Evolutionary conservation across 2,329 filamentous ascomycete genomes (phyloP).

Genomic region (Pseudopyrenochaeta lycopersici): DNA sequence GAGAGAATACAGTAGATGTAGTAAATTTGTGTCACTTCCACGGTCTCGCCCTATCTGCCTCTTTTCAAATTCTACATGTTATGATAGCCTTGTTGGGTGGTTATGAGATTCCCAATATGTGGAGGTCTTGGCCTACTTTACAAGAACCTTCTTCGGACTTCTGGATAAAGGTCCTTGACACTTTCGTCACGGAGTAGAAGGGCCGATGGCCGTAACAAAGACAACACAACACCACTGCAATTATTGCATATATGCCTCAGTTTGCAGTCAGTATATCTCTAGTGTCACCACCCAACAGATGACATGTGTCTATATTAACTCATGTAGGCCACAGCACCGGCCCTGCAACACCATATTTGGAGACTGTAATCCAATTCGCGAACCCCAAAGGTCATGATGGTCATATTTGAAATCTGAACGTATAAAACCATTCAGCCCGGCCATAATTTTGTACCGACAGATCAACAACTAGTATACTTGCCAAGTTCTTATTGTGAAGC

Average conservation of each 20-base stretch:
- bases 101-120: slow-evolving; percentile 1
- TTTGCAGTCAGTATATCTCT: too few relatives aligned
- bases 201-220: slow-evolving; percentile 1
- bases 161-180: too few relatives aligned
- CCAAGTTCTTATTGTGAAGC: slow-evolving; percentile 18
- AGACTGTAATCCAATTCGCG: too few relatives aligned
- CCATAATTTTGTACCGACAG: not conserved
- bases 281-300: too few relatives aligned
- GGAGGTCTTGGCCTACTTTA: slow-evolving; percentile 13
- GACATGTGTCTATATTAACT: too few relatives aligned
- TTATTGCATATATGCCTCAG: not conserved
- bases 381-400: too few relatives aligned
- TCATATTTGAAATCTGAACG: too few relatives aligned
- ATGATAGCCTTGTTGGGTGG: not conserved
- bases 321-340: too few relatives aligned
- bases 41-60: not conserved
- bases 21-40: too few relatives aligned
- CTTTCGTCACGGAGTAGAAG: slow-evolving; percentile 6
- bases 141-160: not conserved
- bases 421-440: too few relatives aligned
- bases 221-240: not conserved
- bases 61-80: not conserved
- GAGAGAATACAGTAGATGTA: too few relatives aligned
- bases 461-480: not conserved
- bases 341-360: too few relatives aligned